Base-by-base conservation (phyloP, 2,329 filamentous ascomycete genomes). In the Westerdykella ornata region DNA sequence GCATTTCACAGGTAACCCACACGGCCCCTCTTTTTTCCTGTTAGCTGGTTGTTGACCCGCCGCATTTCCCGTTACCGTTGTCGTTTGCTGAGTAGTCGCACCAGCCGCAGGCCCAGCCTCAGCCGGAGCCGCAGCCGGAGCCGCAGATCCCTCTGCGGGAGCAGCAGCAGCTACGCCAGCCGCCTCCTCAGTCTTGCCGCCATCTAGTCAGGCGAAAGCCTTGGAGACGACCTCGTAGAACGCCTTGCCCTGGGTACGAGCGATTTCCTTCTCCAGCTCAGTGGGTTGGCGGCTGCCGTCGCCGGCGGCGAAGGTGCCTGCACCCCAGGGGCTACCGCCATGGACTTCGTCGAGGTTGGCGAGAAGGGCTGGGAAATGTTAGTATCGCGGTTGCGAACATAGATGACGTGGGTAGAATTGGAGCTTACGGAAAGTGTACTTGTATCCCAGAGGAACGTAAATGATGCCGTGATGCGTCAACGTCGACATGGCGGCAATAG, bases 391-490 rank as follows among this genome's bases (percentile, higher is more conserved):
- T 18, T 44, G 11, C 5, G 15, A 7, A 38, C 7, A 17, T 7
- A 36, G 5, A 9, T 6, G 34, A 20, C 16, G 5, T 15, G 34
- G 17, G 18, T 7, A 16, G 17, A 15, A 20, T 29, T n/a, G 34
- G 7, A 19, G 41, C 56, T 17, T 50, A 56, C 53, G 64, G 63
- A 95, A 96, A 37, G 80, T 72, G 58, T 82, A 85, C 71, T 85
- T 83, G 76, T 94, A 97, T 42, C 92, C 92, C 41, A 97, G 76
- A 37, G 92, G 92, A n/a, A 97, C 88, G 68, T 84, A 97, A 75
- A 92, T 84, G 72, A 97, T 84, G 60, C 92, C 92, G 74, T 97
- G 92, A 73, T 97, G 92, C 46, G 82, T 68, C 41, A 97, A 74
- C 14, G 90, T 97, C 61, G 82, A 88, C 79, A 97, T 81, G 64